Base-by-base conservation (phyloP, 257 asterid species). In the Solanum piurae region DNA sequence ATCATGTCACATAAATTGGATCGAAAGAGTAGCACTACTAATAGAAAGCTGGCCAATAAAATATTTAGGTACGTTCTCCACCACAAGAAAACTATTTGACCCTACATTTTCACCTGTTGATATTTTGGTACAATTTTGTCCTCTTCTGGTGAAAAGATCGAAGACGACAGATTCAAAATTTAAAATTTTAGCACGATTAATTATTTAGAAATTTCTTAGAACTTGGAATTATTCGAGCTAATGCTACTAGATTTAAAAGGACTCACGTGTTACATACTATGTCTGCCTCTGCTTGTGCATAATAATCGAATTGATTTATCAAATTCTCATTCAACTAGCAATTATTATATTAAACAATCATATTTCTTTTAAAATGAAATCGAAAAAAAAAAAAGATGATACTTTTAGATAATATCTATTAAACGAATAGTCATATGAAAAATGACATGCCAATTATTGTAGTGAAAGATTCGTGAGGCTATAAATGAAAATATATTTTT, bases 261-360 rank as follows among this genome's bases (percentile, higher is more conserved):
- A 11, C 3, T 60, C 69, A 60, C 11, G 69, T 60, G 29, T 60
- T 60, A 4, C 25, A 60, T 60, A 60, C 29, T 21, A 21, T 9
- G 66, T 58, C 12, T 21, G 7, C 34, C 33, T 64, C 33, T 4
- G 33, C 16, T 64, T 16, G 72, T 64, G 8, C 0, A 64, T 64
- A 23, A 60, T 60, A 23, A 60, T 60, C 69, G 1, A 23, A 13
- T 21, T 60, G 29, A 23, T 60, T 60, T 60, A 9, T 60, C 13
- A 60, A 0, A 60, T 60, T 8, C 1, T 23, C 13, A 23, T 23
- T 23, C 1, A 21, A 60, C 0, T 4, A 60, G 1, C 2, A 1
- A 25, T 7, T 23, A 2, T 21, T 60, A 60, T 60, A 4, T 60
- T 23, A 60, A 8, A 23, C 0, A 21, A 21, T 58, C 0, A 58